Percentiles rank a stretch among this genome's conserved stretches.
Conservation (phyloP, 2,329 filamentous ascomycete species). For the Monilinia fructicola region DNA sequence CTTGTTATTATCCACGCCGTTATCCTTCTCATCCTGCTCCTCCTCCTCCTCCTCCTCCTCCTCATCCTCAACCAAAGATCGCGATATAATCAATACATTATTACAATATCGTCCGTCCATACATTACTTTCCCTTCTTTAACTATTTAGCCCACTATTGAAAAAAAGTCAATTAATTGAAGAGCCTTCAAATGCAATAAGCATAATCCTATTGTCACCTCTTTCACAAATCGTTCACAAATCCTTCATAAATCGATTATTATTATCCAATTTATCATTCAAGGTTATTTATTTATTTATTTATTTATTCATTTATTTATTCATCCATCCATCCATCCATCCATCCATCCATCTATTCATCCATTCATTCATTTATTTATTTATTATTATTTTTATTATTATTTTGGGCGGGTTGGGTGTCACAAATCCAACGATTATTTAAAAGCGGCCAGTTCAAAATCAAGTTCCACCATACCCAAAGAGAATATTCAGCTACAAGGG, state of each 20-base stretch:
- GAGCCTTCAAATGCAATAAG: conserved; percentile 5
- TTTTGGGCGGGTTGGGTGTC: conserved; percentile 6
- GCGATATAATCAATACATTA: no score
- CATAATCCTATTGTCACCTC: conserved; percentile 1
- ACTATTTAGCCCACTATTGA: not conserved
- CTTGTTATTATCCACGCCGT: no score
- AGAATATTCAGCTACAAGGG: conserved; percentile 10
- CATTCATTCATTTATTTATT: no score
- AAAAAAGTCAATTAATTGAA: conserved; percentile 11
- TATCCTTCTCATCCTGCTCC: no score
- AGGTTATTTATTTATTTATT: no score
- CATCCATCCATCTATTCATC: no score
- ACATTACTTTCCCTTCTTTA: no score
- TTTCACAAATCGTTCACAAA: not conserved
- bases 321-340: no score
- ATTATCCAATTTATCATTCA: no score
- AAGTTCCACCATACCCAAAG: conserved; percentile 10
- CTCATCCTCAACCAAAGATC: not conserved
- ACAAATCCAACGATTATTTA: not conserved
- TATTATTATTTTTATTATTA: no score
- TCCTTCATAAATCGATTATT: not conserved
- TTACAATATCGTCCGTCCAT: no score
- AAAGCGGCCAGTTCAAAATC: conserved; percentile 14
- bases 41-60: not conserved
- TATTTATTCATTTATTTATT: no score